Conservation (phyloP, 257 asterid species). For the Nicotiana benthamiana region DNA sequence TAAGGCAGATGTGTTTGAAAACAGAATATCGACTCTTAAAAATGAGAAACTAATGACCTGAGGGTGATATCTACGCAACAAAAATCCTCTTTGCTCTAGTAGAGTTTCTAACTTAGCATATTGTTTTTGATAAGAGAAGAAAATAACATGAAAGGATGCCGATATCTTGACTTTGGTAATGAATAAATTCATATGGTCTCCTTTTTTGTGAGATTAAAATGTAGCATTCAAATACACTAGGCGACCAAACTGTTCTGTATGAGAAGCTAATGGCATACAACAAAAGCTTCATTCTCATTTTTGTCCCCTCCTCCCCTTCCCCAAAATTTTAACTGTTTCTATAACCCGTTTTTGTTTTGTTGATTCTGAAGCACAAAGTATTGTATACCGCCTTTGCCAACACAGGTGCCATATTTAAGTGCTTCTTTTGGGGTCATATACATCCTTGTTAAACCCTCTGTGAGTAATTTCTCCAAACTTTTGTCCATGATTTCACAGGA, state of each 20-base stretch:
- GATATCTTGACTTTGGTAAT: not conserved
- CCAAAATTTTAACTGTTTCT: not conserved
- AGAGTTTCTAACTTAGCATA: not conserved
- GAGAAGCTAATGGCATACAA: not conserved
- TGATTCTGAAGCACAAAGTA: not conserved
- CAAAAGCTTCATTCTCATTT: not conserved
- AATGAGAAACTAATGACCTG: not conserved
- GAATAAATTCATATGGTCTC: not conserved
- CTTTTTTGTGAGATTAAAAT: not conserved
- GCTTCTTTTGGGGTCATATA: slow-evolving; percentile 81
- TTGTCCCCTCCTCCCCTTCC: not conserved
- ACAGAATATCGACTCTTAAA: not conserved
- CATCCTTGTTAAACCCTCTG: slow-evolving; percentile 86
- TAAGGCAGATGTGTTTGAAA: not conserved
- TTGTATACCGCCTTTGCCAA: not conserved
- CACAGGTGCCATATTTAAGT: slow-evolving; percentile 79
- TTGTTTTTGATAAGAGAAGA: not conserved
- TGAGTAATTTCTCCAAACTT: slow-evolving; percentile 31
- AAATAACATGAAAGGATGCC: not conserved
- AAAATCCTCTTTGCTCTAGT: not conserved
- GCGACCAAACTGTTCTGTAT: not conserved
- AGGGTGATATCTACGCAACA: not conserved
- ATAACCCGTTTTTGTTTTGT: not conserved
- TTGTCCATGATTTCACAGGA: not conserved
- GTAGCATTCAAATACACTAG: not conserved